Evolutionary conservation across 345 rosid genomes (phyloP).

Genomic region (Conringia planisiliqua): DNA sequence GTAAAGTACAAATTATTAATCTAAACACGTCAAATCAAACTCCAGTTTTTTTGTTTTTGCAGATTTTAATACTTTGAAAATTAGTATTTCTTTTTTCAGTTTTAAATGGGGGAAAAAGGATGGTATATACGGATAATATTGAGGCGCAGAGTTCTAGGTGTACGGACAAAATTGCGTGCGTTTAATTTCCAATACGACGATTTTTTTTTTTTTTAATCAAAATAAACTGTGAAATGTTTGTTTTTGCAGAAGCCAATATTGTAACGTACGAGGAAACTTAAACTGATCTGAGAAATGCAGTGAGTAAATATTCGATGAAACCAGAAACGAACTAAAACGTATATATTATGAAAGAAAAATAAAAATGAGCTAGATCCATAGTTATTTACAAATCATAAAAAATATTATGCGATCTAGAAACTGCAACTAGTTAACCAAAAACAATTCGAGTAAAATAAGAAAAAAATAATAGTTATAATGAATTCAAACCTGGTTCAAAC

Average conservation of each 20-base stretch:
- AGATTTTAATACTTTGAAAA: neutral
- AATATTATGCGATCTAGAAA: neutral
- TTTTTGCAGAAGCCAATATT: neutral
- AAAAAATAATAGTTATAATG: neutral
- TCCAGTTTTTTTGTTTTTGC: neutral
- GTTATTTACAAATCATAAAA: neutral
- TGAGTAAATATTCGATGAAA: neutral
- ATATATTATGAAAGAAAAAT: neutral
- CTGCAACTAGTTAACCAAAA: neutral
- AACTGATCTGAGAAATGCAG: neutral
- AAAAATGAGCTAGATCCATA: neutral
- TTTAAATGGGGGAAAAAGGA: neutral
- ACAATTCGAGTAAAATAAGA: neutral
- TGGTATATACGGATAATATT: neutral
- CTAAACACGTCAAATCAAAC: neutral
- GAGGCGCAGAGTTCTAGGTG: neutral
- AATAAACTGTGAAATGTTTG: neutral
- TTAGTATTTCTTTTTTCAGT: neutral
- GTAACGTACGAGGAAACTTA: slow-evolving; percentile 22
- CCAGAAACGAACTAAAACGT: neutral
- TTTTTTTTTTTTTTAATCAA: neutral
- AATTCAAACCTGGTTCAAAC: slow-evolving; percentile 20
- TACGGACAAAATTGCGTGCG: slow-evolving; percentile 16
- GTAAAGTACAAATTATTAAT: neutral
- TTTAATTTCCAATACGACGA: neutral